These are phyloP conservation scores for Scheffersomyces lignosus DNA, from an alignment of 805 yeast genomes.

Conservation along the genomic window DNA sequence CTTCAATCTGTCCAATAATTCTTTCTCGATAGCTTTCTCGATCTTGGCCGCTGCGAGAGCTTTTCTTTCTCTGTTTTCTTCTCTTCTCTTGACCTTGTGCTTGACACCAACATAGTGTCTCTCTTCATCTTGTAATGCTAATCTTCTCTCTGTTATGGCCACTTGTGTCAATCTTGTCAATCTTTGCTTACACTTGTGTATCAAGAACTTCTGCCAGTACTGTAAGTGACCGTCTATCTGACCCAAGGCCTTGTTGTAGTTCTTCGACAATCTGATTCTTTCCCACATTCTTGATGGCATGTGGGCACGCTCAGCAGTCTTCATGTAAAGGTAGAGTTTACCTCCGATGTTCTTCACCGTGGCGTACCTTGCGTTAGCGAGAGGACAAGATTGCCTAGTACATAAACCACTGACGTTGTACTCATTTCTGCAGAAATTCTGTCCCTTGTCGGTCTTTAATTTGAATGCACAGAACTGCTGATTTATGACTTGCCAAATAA, in stretches of 20 bases:
- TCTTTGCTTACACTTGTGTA: conserved; percentile 95
- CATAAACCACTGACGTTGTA: conserved; percentile 95
- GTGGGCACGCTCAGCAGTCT: conserved; percentile 96
- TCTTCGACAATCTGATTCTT: conserved; percentile 84
- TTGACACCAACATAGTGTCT: conserved; percentile 91
- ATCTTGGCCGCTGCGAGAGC: conserved; percentile 96
- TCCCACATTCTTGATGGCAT: conserved; percentile 95
- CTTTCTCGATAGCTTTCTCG: conserved; percentile 95
- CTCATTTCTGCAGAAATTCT: conserved; percentile 93
- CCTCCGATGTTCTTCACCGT: conserved; percentile 83
- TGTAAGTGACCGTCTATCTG: conserved; percentile 86
- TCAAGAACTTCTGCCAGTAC: conserved; percentile 90
- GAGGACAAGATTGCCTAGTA: conserved; percentile 89
- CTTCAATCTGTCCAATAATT: conserved; percentile 89
- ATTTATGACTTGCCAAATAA: conserved; percentile 96
- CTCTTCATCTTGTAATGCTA: conserved; percentile 88
- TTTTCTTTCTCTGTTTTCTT: conserved; percentile 90
- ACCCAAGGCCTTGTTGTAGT: conserved; percentile 80
- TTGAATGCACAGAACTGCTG: conserved; percentile 95
- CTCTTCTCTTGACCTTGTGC: conserved; percentile 93
- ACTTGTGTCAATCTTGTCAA: conserved; percentile 93
- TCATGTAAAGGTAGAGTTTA: conserved; percentile 82
- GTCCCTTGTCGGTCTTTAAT: conserved; percentile 83
- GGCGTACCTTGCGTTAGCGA: conserved; percentile 91
- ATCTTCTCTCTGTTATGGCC: conserved; percentile 89